Percentiles rank a stretch among this genome's conserved stretches.
Conservation (phyloP, 176 grass and related monocot genomes). For the Thalia dealbata region DNA sequence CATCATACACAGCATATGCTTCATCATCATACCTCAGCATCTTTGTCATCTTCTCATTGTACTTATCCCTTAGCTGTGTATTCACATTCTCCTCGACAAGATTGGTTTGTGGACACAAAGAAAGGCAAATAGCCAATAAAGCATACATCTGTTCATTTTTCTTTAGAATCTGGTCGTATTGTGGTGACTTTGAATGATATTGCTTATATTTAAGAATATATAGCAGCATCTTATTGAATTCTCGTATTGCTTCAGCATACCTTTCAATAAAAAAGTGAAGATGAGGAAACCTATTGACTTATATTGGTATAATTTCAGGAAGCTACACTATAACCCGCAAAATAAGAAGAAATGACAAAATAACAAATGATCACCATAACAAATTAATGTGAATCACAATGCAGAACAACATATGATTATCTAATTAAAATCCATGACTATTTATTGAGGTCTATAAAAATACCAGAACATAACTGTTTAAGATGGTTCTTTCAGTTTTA, state of each 20-base stretch:
- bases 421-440: no score
- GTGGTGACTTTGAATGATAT: slow-evolving; percentile 89
- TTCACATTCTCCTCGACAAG: slow-evolving; percentile 86
- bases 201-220: slow-evolving; percentile 96
- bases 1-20: slow-evolving; percentile 78
- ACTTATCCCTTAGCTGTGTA: slow-evolving; percentile 94
- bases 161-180: slow-evolving; percentile 95
- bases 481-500: no score
- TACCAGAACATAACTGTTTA: no score
- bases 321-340: background rate
- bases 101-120: slow-evolving; percentile 74
- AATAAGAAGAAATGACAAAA: background rate
- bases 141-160: slow-evolving; percentile 99
- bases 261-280: slow-evolving; percentile 24
- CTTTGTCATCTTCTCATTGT: slow-evolving; percentile 97
- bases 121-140: slow-evolving; percentile 76
- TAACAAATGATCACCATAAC: background rate
- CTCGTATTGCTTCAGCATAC: slow-evolving; percentile 73
- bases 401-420: no score
- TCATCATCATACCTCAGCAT: slow-evolving; percentile 98
- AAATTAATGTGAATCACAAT: no score
- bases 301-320: background rate
- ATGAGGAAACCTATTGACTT: slow-evolving; percentile 7
- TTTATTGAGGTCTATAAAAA: no score
- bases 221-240: slow-evolving; percentile 96